Conservation (phyloP, 169 alveolate species). For the Plasmodium cynomolgi region DNA sequence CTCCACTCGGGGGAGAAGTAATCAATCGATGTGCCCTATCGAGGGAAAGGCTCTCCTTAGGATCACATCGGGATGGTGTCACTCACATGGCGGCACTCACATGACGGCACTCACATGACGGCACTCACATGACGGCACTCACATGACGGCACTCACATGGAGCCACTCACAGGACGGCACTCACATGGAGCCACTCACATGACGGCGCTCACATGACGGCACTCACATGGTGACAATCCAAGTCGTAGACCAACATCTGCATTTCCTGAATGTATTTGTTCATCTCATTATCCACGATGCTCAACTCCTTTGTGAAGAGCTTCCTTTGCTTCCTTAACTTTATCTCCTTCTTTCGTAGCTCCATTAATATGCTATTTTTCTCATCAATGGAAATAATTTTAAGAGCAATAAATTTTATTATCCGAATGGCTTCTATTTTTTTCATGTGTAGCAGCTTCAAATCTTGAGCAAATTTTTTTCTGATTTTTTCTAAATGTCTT, state of each 20-base stretch:
- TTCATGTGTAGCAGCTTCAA: not conserved
- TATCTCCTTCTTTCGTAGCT: slow-evolving; percentile 12
- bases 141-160: slow-evolving; percentile 44
- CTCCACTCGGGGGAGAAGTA: not conserved
- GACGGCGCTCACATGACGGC: too few relatives aligned
- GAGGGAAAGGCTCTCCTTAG: not conserved
- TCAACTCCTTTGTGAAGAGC: slow-evolving; percentile 27
- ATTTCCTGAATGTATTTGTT: slow-evolving; percentile 15
- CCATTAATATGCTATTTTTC: slow-evolving; percentile 22
- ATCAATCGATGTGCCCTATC: not conserved
- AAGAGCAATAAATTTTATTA: slow-evolving; percentile 27
- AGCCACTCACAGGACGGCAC: too few relatives aligned
- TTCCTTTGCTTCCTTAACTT: slow-evolving; percentile 51
- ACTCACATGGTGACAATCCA: slow-evolving; percentile 40
- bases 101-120: slow-evolving; percentile 32
- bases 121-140: slow-evolving; percentile 16
- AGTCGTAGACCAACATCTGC: slow-evolving; percentile 3
- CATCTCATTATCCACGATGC: slow-evolving; percentile 45
- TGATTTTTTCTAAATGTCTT: not conserved
- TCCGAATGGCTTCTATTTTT: slow-evolving; percentile 41
- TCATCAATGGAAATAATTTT: slow-evolving; percentile 28
- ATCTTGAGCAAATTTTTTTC: slow-evolving; percentile 12
- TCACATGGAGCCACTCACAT: slow-evolving; percentile 38
- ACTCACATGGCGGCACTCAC: slow-evolving; percentile 24
- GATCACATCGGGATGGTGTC: not conserved